Base-by-base conservation (phyloP, 805 yeast genomes). In the Candida loeiensis region DNA sequence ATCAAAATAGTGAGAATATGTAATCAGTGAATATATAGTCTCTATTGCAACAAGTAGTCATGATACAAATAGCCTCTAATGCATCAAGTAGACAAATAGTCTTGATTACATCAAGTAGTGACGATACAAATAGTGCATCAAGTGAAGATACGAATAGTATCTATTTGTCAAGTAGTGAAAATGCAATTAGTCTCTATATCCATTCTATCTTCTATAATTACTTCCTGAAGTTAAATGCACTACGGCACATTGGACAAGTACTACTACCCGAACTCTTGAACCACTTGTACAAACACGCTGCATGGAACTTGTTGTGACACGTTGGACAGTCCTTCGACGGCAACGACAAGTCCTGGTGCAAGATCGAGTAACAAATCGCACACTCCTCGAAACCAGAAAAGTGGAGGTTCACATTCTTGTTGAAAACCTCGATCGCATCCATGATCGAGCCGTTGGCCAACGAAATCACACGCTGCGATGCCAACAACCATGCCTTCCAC, bases 261-360 rank as follows among this genome's bases (percentile, higher is more conserved):
- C 87, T 85, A 40, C 86, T 76, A 29, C 93, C 95, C 11, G 95
- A 85, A 50, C 95, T 89, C 67, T 87, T 86, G 66, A 93, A 93
- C 99, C 99, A 93, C 59, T 90, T 86, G 71, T 88, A 90, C 31
- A 93, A 69, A 71, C 99, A 93, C 3, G 93, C 96, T 6, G 96
- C 82, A 61, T 93, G 99, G 71, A 90, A 93, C 58, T 85, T 87
- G 70, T 93, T 91, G 55, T 79, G 79, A 73, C 99, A 93, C 0
- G 96, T 89, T 12, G 83, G 71, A 64, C 99, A 93, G 2, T 74
- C 74, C 63, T 88, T 90, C 36, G 88, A 79, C 5, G 99, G 99
- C 43, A 93, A 72, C 6, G 95, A 83, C 53, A 85, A 86, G 54
- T 89, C 96, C 46, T 85, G 89, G 56, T 90, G 95, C 47, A 93